These are phyloP conservation scores for Blastocystis sp. DNA, from an alignment of 352 stramenopile genomes.

Conservation along the genomic window DNA sequence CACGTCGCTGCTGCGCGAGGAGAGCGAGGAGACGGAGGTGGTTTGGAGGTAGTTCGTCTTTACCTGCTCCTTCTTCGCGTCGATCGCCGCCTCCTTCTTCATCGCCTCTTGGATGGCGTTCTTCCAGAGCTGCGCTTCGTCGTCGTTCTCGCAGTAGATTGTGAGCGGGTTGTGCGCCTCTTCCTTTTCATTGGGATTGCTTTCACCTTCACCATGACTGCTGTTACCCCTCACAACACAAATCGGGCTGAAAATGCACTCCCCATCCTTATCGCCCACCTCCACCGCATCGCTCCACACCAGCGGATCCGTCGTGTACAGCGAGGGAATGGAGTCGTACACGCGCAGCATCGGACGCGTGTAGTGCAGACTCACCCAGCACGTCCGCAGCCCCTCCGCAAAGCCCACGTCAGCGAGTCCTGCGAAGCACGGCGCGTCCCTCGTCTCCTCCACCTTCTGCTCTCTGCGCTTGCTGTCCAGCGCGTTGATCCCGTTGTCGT, in stretches of 20 bases:
- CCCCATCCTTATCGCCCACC: neutral
- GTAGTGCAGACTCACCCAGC: slow-evolving; percentile 16
- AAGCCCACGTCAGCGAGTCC: slow-evolving; percentile 22
- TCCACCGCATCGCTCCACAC: neutral
- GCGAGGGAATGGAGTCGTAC: slow-evolving; percentile 28
- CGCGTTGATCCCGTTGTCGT: slow-evolving; percentile 36
- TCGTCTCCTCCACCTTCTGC: neutral
- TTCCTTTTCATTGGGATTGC: neutral
- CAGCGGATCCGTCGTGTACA: neutral
- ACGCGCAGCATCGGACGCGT: neutral
- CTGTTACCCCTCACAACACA: neutral
- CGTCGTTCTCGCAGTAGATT: neutral
- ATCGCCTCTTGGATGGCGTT: neutral
- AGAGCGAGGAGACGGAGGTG: neutral
- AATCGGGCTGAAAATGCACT: neutral
- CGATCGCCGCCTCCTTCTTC: neutral
- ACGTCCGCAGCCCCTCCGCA: neutral
- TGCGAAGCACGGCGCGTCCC: slow-evolving; percentile 13
- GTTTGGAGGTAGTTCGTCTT: neutral
- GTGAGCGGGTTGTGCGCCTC: neutral
- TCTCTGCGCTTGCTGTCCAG: neutral
- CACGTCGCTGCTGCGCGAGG: neutral
- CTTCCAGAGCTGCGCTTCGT: neutral
- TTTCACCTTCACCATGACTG: neutral
- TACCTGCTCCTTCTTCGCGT: neutral